A percentile compares a stretch with the other conserved stretches of the same genome.
Evolutionary conservation across 1,139 yeast species (phyloP).

Genomic region (Taphrina betulina): DNA sequence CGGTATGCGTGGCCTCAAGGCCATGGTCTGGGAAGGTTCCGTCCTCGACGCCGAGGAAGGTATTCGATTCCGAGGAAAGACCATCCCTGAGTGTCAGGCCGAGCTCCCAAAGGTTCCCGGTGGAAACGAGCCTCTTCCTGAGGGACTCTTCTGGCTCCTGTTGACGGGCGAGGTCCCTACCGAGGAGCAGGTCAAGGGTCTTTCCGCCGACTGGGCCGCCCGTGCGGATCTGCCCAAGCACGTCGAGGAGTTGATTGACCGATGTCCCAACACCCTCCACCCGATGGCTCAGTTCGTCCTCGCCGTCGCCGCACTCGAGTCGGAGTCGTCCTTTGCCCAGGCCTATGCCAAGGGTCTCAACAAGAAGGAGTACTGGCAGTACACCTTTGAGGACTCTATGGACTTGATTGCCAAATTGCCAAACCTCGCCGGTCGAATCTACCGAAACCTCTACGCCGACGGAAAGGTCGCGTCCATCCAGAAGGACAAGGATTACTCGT

Average conservation of each 20-base stretch:
- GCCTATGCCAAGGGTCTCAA: conserved; percentile 68
- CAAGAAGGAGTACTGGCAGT: conserved; percentile 71
- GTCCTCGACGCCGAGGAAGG: conserved; percentile 98
- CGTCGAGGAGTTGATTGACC: conserved; percentile 54
- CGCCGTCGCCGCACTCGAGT: conserved; percentile 64
- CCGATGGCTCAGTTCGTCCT: conserved; percentile 73
- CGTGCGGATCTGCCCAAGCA: conserved; percentile 59
- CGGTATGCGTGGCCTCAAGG: conserved; percentile 97
- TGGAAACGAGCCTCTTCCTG: conserved; percentile 65
- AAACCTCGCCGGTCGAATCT: conserved; percentile 87
- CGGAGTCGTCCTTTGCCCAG: conserved; percentile 59
- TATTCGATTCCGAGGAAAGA: conserved; percentile 95
- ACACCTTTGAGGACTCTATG: conserved; percentile 85
- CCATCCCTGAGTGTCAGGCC: conserved; percentile 91
- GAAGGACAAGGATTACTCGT: conserved; percentile 81
- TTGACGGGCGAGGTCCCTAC: conserved; percentile 64
- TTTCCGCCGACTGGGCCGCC: conserved; percentile 59
- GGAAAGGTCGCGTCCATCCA: conserved; percentile 70
- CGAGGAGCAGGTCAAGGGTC: conserved; percentile 54
- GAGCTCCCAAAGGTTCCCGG: conserved; percentile 92
- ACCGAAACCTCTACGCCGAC: conserved; percentile 84
- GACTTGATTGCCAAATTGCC: conserved; percentile 90
- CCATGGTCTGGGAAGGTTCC: conserved; percentile 98
- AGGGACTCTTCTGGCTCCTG: conserved; percentile 62
- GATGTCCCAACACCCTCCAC: conserved; percentile 58